Base-by-base conservation (phyloP, 2,329 filamentous ascomycete species). In the Juglanconis sp. region DNA sequence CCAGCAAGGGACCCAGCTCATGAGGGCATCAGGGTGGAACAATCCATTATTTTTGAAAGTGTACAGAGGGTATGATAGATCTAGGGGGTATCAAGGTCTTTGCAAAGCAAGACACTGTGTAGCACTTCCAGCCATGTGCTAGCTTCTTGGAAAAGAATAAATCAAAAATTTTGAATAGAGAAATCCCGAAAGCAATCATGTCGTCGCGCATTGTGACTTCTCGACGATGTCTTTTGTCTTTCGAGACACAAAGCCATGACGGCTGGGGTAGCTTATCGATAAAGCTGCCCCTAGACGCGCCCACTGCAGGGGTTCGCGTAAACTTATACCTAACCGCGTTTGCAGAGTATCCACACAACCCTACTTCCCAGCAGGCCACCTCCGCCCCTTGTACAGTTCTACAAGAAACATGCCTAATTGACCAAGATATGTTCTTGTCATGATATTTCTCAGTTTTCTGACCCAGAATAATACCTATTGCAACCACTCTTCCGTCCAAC, bases 241-340 rank as follows among this genome's bases (percentile, higher is more conserved):
- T 24, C 24, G 2, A 24, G 24, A 24, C 24, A 24, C 24, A 24
- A 24, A 31, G 17, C 24, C 30, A 17, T 42, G 38, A 15, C 5
- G 11, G 38, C 38, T 13, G 11, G 38, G 10, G 11, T 15, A 13
- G 5, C 44, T 47, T 47, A 47, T 47, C 44, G 44, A 47, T 47
- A 24, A 17, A 17, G 6, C n/a, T 17, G 24, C 24, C 24, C 24
- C 24, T 24, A 4, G 5, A 24, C 44, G 44, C 44, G 44, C 24
- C 24, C 24, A 24, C 7, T 47, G 44, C 38, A 35, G 46, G 55
- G 30, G 55, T n/a, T 51, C 55, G 48, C 55, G 55, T 57, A 36
- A 47, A 57, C 55, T 49, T 34, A 44, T 30, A 24, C 31, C 48
- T 2, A 46, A 51, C 31, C 55, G 48, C 55, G 55, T 57, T 31